Base-by-base conservation (phyloP, 140 eudicot species). In the Ambrosia hybrid region DNA sequence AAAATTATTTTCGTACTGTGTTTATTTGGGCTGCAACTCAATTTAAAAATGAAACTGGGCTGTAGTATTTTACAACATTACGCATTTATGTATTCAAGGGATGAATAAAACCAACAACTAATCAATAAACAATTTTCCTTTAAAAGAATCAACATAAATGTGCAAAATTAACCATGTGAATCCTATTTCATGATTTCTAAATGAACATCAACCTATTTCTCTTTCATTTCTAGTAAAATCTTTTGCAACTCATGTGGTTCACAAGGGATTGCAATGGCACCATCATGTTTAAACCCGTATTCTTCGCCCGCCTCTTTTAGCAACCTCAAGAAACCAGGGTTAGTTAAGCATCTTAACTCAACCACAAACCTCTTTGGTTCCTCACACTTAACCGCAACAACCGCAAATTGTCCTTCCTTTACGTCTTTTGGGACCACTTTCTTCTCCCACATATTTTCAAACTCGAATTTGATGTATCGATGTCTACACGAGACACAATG, bases 201-300 rank as follows among this genome's bases (percentile, higher is more conserved):
- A 43, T 7, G 48, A 49, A 49, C 55, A 49, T 49, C 26, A 21
- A 76, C 2, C 70, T 60, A 69, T 9, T 46, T 75, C 7, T 71
- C 52, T 68, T 71, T 75, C 59, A 52, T 71, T 74, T 80, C 68
- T 68, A 72, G 73, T 69, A 89, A 51, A 58, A 89, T 73, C 80
- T 65, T 78, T 38, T 72, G 78, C 64, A 91, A 70, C 69, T 88
- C 92, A 21, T 78, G 80, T 21, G 95, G 87, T n/a, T 36, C 74
- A 73, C 97, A 91, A 2, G 92, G 97, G 57, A 91, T 73, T 2
- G 65, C 68, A 14, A 91, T 85, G 30, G 83, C 88, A n/a, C 95
- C 92, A 58, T 78, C 75, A 51, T 88, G 90, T 68, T 56, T 39
- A 21, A 79, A 84, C 76, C 97, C 92, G 14, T 76, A 91, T 71